Percentiles rank a stretch among this genome's conserved stretches.
phyloP scores from a whole-genome alignment of 2,329 filamentous ascomycete genomes.

The Claviceps arundinis region DNA sequence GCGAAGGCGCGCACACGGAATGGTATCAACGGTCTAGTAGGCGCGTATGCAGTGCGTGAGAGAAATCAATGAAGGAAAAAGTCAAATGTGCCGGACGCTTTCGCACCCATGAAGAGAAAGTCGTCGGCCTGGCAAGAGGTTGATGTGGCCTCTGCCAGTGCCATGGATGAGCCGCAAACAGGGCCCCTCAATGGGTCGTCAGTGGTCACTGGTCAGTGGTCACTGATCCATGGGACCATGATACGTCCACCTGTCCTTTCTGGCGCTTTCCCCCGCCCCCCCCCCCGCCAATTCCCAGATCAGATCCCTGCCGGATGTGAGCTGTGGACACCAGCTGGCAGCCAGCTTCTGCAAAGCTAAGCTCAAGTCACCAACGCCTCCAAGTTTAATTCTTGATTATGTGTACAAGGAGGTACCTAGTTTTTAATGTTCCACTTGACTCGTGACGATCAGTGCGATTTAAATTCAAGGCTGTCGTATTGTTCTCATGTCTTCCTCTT shows the following conservation, averaged over 20 bases:
- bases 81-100: neutral
- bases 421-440: too few species aligned
- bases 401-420: too few species aligned
- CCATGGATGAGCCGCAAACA: neutral
- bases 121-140: conserved; percentile 11
- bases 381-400: too few species aligned
- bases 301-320: conserved; percentile 5
- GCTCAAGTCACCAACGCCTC: neutral
- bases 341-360: neutral
- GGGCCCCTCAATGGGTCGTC: too few species aligned
- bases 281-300: neutral
- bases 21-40: neutral
- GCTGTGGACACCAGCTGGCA: neutral
- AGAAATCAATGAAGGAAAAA: neutral
- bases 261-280: neutral
- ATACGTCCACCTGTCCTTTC: conserved; percentile 7
- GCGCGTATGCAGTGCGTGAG: neutral
- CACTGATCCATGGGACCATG: neutral
- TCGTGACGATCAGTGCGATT: too few species aligned
- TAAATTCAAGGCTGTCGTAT: conserved; percentile 1
- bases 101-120: neutral
- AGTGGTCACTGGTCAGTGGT: too few species aligned
- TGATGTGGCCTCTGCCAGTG: conserved; percentile 21
- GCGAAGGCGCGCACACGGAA: neutral
- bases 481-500: conserved; percentile 3